phyloP scores from a whole-genome alignment of 2,329 filamentous ascomycete species.

The Curvularia eragrostidis region DNA sequence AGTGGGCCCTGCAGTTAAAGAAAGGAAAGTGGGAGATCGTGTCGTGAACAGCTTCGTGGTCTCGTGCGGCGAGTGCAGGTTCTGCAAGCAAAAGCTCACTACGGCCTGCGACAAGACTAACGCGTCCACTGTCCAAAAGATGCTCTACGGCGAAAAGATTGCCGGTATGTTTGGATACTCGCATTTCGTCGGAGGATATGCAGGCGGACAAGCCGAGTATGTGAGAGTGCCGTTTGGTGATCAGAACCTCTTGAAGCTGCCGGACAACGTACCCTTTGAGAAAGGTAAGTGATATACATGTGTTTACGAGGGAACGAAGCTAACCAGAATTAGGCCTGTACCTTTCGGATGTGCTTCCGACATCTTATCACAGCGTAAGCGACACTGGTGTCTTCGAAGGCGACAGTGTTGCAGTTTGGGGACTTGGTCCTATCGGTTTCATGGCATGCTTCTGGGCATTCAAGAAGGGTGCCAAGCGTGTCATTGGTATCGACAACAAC shows the following conservation, averaged over 20 bases:
- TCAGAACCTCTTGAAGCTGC: conserved; percentile 79
- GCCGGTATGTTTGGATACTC: conserved; percentile 67
- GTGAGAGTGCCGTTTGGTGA: conserved; percentile 81
- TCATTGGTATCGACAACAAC: conserved; percentile 81
- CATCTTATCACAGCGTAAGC: conserved; percentile 80
- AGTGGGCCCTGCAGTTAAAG: conserved; percentile 52
- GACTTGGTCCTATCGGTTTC: conserved; percentile 81
- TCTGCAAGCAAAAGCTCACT: conserved; percentile 77
- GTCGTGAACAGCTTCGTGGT: conserved; percentile 90
- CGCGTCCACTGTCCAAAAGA: conserved; percentile 70
- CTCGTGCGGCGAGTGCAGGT: conserved; percentile 72
- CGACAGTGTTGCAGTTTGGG: conserved; percentile 83
- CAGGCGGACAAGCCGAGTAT: conserved; percentile 86
- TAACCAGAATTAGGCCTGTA: conserved; percentile 61
- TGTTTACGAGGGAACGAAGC: background rate
- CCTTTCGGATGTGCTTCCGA: conserved; percentile 79
- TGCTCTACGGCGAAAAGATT: conserved; percentile 79
- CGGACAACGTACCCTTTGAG: conserved; percentile 80
- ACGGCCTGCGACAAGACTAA: conserved; percentile 83
- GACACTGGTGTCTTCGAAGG: conserved; percentile 79
- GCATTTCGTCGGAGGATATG: conserved; percentile 83
- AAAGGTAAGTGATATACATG: conserved; percentile 53
- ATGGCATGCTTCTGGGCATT: conserved; percentile 73
- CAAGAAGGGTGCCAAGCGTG: conserved; percentile 71
- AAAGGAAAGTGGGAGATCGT: conserved; percentile 55